These are phyloP conservation scores for Gyrodon lividus DNA, from an alignment of 768 basidiomycete genomes.

Conservation along the genomic window DNA sequence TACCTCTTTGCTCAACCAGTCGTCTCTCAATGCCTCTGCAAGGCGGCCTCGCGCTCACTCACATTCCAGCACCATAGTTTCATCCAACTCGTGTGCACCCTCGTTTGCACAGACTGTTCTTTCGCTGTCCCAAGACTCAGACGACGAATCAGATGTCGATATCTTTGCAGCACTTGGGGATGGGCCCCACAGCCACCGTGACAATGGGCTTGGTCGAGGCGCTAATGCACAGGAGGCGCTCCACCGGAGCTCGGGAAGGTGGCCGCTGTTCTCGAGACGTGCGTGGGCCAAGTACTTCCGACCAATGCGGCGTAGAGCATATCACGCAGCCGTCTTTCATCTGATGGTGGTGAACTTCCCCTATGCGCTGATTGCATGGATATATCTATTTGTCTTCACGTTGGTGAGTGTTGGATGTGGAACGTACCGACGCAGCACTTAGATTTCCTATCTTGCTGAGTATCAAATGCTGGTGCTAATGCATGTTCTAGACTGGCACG, in stretches of 20 bases:
- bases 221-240: background rate
- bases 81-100: slow-evolving; percentile 51
- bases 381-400: slow-evolving; percentile 78
- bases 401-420: slow-evolving; percentile 49
- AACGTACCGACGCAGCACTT: background rate
- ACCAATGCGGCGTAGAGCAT: slow-evolving; percentile 54
- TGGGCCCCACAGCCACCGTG: slow-evolving; percentile 24
- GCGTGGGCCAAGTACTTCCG: slow-evolving; percentile 61
- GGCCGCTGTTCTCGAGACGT: slow-evolving; percentile 27
- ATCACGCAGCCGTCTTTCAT: slow-evolving; percentile 68
- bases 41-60: slow-evolving; percentile 56
- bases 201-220: background rate
- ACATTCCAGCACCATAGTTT: slow-evolving; percentile 49
- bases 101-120: slow-evolving; percentile 68
- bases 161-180: slow-evolving; percentile 19
- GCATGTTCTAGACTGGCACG: slow-evolving; percentile 59
- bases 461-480: slow-evolving; percentile 18
- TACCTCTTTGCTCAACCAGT: slow-evolving; percentile 45
- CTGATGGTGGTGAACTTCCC: slow-evolving; percentile 76
- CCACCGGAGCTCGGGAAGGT: background rate
- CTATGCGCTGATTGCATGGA: slow-evolving; percentile 73
- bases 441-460: background rate
- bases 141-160: slow-evolving; percentile 41
- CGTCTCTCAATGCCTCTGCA: slow-evolving; percentile 20
- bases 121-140: slow-evolving; percentile 63